Conservation (phyloP, 2,329 filamentous ascomycete genomes). For the Xenosphaeropsis pyriputrescens region DNA sequence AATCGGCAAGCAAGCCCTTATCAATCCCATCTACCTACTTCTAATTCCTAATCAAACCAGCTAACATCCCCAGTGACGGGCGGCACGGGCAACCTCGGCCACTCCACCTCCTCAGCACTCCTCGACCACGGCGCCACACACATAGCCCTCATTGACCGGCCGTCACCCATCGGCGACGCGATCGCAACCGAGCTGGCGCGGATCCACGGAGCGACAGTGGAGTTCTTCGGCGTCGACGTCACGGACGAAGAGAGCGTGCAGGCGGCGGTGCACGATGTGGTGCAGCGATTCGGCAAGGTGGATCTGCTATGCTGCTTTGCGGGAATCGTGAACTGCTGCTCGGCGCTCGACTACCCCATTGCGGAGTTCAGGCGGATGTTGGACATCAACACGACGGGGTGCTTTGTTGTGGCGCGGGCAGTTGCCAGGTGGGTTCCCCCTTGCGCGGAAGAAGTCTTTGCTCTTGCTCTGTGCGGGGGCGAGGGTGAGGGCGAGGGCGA, state of each 20-base stretch:
- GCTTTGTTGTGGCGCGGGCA: conserved; percentile 55
- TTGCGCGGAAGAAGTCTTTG: no score
- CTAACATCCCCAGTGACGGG: not conserved
- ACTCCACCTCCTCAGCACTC: not conserved
- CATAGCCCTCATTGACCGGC: not conserved
- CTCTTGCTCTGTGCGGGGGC: conserved; percentile 28
- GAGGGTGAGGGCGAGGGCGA: conserved; percentile 57
- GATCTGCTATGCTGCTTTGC: conserved; percentile 25
- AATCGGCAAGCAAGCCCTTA: no score
- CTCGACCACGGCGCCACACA: not conserved
- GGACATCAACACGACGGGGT: conserved; percentile 57
- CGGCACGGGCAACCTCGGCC: not conserved
- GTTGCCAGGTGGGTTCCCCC: conserved; percentile 44
- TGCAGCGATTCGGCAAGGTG: not conserved
- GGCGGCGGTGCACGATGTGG: no score
- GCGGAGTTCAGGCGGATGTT: conserved; percentile 54
- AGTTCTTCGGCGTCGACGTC: not conserved
- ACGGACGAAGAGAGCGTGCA: not conserved
- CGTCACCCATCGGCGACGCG: not conserved
- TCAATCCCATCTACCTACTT: no score
- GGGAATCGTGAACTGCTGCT: conserved; percentile 30
- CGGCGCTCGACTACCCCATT: conserved; percentile 29
- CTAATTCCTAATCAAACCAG: no score
- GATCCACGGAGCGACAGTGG: not conserved
- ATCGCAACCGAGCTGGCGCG: not conserved